These are phyloP conservation scores for peach (Prunus persica) DNA, from an alignment of 306 rosid species.

Conservation along the genomic window DNA sequence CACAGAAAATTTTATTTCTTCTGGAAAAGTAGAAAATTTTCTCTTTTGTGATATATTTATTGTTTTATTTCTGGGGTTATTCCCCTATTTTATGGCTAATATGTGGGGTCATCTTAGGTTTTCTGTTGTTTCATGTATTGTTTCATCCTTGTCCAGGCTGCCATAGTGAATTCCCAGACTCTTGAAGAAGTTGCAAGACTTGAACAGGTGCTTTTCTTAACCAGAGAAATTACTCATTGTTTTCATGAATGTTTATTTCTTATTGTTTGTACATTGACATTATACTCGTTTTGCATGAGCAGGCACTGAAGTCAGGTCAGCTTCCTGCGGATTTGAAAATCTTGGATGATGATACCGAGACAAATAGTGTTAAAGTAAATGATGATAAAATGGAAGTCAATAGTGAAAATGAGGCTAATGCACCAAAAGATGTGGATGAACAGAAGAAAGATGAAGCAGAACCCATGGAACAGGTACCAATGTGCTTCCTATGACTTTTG, in stretches of 20 bases:
- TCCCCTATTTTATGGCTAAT: background rate
- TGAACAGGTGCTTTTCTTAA: constrained; percentile 67
- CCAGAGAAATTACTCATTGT: background rate
- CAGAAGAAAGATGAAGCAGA: constrained; percentile 45
- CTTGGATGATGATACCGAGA: constrained; percentile 39
- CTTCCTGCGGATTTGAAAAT: constrained; percentile 71
- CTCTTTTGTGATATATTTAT: background rate
- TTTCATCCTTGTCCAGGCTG: constrained; percentile 66
- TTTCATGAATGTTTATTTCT: background rate
- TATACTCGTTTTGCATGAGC: constrained; percentile 28
- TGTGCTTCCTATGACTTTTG: background rate
- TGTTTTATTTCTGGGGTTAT: background rate
- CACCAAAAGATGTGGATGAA: constrained; percentile 44
- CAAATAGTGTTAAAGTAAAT: constrained; percentile 36
- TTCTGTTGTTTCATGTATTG: background rate
- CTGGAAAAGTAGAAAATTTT: background rate
- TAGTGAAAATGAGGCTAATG: constrained; percentile 32
- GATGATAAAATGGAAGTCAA: constrained; percentile 25
- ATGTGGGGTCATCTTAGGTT: background rate
- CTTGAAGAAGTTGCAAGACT: constrained; percentile 99
- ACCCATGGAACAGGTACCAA: constrained; percentile 73
- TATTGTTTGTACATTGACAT: constrained; percentile 7
- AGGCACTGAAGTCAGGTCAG: constrained; percentile 91
- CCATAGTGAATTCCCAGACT: constrained; percentile 94
- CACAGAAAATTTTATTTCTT: background rate